phyloP scores from a whole-genome alignment of 352 stramenopile species.

The Globisporangium sylvaticum region DNA sequence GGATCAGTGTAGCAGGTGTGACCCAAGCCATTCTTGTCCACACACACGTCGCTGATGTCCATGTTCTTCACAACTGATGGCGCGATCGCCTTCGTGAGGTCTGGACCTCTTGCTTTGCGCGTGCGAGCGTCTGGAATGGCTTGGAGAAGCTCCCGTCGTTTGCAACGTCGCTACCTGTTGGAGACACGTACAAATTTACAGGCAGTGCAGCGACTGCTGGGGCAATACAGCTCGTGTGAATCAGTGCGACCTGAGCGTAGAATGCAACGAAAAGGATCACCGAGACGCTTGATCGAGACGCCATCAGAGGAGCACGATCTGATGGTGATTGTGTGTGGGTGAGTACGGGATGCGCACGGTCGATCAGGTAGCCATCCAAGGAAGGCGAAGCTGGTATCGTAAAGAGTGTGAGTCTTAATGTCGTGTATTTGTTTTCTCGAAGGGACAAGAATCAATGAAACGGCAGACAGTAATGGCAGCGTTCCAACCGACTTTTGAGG shows the following conservation, averaged over 20 bases:
- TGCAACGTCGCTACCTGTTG: slow-evolving; percentile 32
- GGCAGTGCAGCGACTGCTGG: not conserved
- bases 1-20: slow-evolving; percentile 61
- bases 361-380: not conserved
- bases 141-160: slow-evolving; percentile 39
- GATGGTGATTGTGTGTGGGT: not conserved
- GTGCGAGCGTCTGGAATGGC: slow-evolving; percentile 52
- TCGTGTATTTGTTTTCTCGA: not conserved
- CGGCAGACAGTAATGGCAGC: not conserved
- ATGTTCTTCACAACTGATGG: slow-evolving; percentile 15
- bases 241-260: not conserved
- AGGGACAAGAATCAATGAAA: not conserved
- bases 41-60: slow-evolving; percentile 47
- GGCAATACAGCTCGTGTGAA: not conserved
- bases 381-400: not conserved
- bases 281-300: not conserved
- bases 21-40: slow-evolving; percentile 51
- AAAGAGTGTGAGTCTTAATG: not conserved
- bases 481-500: not conserved
- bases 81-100: slow-evolving; percentile 16
- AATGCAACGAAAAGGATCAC: not conserved
- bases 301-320: not conserved
- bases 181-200: slow-evolving; percentile 43
- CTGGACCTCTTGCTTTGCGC: slow-evolving; percentile 38
- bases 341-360: too few relatives aligned